phyloP scores from a whole-genome alignment of 192 early-diverging fungal species.

The Pilobolus umbonatus region DNA sequence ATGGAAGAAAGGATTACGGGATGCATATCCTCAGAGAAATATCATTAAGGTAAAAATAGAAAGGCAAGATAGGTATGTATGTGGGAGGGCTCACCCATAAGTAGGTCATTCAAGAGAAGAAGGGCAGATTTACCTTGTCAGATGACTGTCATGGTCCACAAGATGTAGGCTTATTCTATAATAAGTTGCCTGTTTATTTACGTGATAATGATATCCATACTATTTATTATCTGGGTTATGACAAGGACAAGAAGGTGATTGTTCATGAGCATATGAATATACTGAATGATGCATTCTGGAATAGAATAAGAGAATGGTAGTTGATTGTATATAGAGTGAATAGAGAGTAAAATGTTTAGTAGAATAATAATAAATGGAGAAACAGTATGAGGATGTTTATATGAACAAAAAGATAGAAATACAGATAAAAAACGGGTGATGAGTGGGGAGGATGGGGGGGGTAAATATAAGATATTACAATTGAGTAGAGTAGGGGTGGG shows the following conservation, averaged over 20 bases:
- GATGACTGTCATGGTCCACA: conserved; percentile 93
- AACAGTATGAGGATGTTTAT: no score
- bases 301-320: conserved; percentile 15
- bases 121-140: conserved; percentile 77
- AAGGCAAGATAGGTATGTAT: neutral
- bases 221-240: conserved; percentile 45
- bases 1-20: conserved; percentile 82
- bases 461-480: no score
- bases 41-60: conserved; percentile 59
- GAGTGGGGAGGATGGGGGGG: no score
- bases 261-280: conserved; percentile 16
- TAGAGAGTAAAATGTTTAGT: no score
- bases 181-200: conserved; percentile 66
- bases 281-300: conserved; percentile 25
- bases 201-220: conserved; percentile 52
- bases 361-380: no score
- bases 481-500: no score
- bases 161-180: conserved; percentile 86
- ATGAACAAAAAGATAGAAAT: no score
- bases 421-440: no score
- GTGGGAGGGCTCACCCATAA: neutral
- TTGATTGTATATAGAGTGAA: neutral
- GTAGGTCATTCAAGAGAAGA: conserved; percentile 56
- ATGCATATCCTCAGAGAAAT: conserved; percentile 86
- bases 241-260: conserved; percentile 5